Conservation (phyloP, 306 rosid species). For the Prunus kanzakura region DNA sequence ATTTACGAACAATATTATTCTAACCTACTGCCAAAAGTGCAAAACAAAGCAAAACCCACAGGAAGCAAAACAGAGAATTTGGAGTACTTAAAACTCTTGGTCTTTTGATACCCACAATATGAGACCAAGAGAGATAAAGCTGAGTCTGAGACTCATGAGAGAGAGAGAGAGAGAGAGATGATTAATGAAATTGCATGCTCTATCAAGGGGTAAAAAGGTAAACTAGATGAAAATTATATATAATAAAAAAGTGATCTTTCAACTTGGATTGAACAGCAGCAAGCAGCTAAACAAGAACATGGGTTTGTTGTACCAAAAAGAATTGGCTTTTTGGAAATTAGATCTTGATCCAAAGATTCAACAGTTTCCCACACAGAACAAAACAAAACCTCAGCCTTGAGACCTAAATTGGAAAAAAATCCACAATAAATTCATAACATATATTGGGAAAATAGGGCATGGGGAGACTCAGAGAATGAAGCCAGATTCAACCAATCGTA, state of each 20-base stretch:
- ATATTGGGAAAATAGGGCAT: neutral
- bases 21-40: neutral
- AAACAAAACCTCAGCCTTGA: neutral
- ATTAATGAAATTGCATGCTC: constrained; percentile 1
- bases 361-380: neutral
- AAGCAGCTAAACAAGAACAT: neutral
- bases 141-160: neutral
- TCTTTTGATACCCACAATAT: constrained; percentile 5
- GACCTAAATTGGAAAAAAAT: neutral
- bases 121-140: neutral
- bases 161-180: neutral
- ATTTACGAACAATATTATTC: neutral
- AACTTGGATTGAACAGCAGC: neutral
- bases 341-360: constrained; percentile 1
- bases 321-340: neutral
- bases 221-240: neutral
- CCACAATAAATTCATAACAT: neutral
- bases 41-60: neutral
- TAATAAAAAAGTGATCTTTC: neutral
- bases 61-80: neutral
- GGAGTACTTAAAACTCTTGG: neutral
- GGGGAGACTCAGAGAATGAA: too few species aligned
- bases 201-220: constrained; percentile 23
- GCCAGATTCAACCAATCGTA: too few species aligned
- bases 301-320: neutral